Conservation (phyloP, 169 alveolate species). For the Eimeria sp. region DNA sequence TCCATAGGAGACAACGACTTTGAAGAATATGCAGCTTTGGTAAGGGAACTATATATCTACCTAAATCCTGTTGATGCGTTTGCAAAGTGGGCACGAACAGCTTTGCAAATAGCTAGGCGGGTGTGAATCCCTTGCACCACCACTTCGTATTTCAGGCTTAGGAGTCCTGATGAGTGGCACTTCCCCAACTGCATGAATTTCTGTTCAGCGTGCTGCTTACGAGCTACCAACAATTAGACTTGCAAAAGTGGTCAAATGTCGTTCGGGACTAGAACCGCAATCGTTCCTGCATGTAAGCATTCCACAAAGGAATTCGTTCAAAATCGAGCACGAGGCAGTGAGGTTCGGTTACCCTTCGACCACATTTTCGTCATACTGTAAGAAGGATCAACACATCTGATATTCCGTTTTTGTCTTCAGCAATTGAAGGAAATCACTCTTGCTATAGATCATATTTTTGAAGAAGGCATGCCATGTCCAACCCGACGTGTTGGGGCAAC, state of each 20-base stretch:
- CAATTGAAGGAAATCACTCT: constrained; percentile 85
- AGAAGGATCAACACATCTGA: background rate
- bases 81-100: background rate
- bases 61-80: background rate
- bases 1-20: constrained; percentile 92
- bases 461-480: constrained; percentile 77
- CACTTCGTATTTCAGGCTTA: background rate
- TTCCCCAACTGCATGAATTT: background rate
- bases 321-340: background rate
- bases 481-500: constrained; percentile 67
- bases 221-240: constrained; percentile 63
- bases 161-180: background rate
- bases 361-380: background rate
- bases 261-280: constrained; percentile 81
- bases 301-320: background rate
- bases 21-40: constrained; percentile 92
- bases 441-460: constrained; percentile 84
- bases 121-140: background rate
- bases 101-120: too few relatives aligned
- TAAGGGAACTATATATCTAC: constrained; percentile 22
- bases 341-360: background rate
- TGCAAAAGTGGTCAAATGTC: constrained; percentile 80
- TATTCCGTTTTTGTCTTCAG: constrained; percentile 72
- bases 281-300: constrained; percentile 72
- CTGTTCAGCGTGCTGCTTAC: constrained; percentile 64